These are phyloP conservation scores for Paramyrothecium sp. DNA, from an alignment of 2,329 filamentous ascomycete species.

Conservation along the genomic window DNA sequence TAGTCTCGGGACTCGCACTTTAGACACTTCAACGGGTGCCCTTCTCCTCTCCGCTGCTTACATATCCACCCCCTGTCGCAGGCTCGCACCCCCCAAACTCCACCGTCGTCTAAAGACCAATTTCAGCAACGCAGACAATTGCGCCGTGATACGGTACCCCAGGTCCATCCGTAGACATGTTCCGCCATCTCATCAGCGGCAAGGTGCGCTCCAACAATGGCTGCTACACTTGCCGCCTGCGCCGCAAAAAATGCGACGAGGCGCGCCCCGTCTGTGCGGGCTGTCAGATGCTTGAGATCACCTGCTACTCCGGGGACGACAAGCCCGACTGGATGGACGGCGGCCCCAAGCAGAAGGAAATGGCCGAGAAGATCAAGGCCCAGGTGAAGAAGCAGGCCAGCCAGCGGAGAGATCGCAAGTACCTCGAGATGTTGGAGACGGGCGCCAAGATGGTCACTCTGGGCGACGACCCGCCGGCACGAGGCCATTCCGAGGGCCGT, in stretches of 20 bases:
- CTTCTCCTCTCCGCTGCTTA: too few relatives aligned
- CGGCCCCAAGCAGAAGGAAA: slow-evolving; percentile 45
- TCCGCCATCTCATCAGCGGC: slow-evolving; percentile 25
- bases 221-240: slow-evolving; percentile 61
- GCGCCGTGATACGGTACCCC: background rate
- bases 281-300: slow-evolving; percentile 54
- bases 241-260: slow-evolving; percentile 62
- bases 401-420: slow-evolving; percentile 48
- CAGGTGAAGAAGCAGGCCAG: slow-evolving; percentile 55
- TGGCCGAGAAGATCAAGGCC: slow-evolving; percentile 52
- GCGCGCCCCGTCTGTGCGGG: slow-evolving; percentile 47
- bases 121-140: background rate
- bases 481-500: slow-evolving; percentile 2
- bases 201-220: slow-evolving; percentile 42
- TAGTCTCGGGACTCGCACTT: too few relatives aligned
- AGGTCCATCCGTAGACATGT: slow-evolving; percentile 12
- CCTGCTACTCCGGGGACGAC: slow-evolving; percentile 49
- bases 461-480: slow-evolving; percentile 10
- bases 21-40: too few relatives aligned
- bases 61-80: too few relatives aligned
- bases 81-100: too few relatives aligned
- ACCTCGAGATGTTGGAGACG: slow-evolving; percentile 39
- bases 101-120: background rate
- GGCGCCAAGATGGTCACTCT: slow-evolving; percentile 26
- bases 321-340: slow-evolving; percentile 61